Percentiles rank a stretch among this genome's conserved stretches.
Conservation (phyloP, 23 red algal species). For the Gracilaria gracilis region DNA sequence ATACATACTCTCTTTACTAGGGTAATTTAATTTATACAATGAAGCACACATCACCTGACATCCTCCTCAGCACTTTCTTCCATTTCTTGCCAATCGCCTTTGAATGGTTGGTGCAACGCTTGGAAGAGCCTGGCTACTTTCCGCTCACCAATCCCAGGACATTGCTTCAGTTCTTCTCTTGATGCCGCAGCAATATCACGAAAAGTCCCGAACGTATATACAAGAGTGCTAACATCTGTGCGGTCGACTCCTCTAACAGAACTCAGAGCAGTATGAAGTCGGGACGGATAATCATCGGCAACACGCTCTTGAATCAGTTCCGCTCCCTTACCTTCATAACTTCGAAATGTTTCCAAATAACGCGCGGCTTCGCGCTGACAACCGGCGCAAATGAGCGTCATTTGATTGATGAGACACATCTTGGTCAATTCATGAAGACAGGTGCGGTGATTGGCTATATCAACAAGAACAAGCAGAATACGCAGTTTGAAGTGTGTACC, state of each 20-base stretch:
- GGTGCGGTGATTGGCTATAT: conserved; percentile 59
- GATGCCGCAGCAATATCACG: conserved; percentile 51
- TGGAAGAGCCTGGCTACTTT: conserved; percentile 71
- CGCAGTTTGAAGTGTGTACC: conserved; percentile 70
- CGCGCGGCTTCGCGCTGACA: conserved; percentile 79
- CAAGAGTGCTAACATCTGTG: conserved; percentile 83
- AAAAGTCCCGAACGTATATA: conserved; percentile 74
- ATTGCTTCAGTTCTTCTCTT: conserved; percentile 51
- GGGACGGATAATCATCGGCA: conserved; percentile 55
- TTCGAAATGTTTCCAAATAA: conserved; percentile 84
- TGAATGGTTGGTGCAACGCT: conserved; percentile 74
- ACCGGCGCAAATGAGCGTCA: conserved; percentile 82
- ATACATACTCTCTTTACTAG: too few relatives aligned
- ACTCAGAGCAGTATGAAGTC: conserved; percentile 72
- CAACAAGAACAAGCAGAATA: conserved; percentile 79
- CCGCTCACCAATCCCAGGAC: conserved; percentile 75
- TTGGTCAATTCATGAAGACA: conserved; percentile 73
- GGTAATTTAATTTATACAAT: neutral
- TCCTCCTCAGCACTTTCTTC: conserved; percentile 29
- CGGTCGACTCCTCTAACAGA: conserved; percentile 79
- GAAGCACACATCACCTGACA: neutral
- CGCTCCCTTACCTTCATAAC: conserved; percentile 80
- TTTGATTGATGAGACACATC: conserved; percentile 61
- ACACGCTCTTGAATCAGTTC: conserved; percentile 73
- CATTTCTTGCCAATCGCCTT: conserved; percentile 48